These are phyloP conservation scores for Oryza nivara DNA, from an alignment of 176 grass and related monocot genomes.

Conservation along the genomic window DNA sequence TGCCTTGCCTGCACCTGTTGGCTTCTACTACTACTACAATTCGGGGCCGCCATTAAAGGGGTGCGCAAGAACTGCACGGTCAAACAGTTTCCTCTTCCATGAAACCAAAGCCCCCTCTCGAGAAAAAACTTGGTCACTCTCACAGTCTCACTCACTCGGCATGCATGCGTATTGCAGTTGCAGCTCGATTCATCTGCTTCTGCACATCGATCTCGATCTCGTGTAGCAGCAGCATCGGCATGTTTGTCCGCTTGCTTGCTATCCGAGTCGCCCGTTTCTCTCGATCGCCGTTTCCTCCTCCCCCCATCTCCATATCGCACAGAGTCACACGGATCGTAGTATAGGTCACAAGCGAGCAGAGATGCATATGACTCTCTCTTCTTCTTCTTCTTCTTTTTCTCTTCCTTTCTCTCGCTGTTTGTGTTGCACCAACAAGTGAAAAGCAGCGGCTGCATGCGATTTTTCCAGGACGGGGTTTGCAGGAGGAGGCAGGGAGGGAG, in stretches of 20 bases:
- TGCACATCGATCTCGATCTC: neutral
- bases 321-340: too few relatives aligned
- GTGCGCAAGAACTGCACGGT: neutral
- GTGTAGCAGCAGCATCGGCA: too few relatives aligned
- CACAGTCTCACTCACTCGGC: too few relatives aligned
- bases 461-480: too few relatives aligned
- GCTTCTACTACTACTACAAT: neutral
- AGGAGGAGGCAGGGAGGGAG: too few relatives aligned
- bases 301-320: too few relatives aligned
- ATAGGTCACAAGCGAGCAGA: neutral
- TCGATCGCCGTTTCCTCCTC: neutral
- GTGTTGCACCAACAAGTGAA: too few relatives aligned
- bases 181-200: too few relatives aligned
- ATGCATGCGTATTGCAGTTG: too few relatives aligned
- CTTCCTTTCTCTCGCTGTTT: neutral
- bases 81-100: constrained; percentile 15
- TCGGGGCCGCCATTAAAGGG: neutral
- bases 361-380: too few relatives aligned
- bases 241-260: too few relatives aligned
- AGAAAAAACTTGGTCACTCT: neutral
- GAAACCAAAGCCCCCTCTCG: neutral
- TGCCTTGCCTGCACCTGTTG: neutral
- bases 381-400: neutral
- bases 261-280: neutral
- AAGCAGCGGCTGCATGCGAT: neutral